Evolutionary conservation across 2,329 filamentous ascomycete genomes (phyloP).

Genomic region (Botrytis byssoidea): DNA sequence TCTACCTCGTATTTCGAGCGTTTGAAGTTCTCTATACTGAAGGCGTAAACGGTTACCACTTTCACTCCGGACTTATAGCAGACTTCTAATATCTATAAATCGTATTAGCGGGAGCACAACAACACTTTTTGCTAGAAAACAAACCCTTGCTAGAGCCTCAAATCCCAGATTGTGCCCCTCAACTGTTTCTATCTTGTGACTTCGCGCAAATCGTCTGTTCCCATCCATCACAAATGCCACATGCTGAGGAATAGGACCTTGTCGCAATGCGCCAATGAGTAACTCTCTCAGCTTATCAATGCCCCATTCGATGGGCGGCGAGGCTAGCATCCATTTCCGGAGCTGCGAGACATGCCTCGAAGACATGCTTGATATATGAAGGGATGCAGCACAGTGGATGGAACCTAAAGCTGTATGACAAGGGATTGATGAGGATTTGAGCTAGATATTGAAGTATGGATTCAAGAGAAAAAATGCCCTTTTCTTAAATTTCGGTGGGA

Average conservation of each 20-base stretch:
- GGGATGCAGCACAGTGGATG: neutral
- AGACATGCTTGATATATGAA: conserved; percentile 35
- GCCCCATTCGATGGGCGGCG: conserved; percentile 90
- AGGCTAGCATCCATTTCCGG: conserved; percentile 76
- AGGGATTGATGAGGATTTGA: neutral
- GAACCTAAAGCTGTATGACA: neutral
- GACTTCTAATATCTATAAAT: conserved; percentile 77
- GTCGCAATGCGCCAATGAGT: conserved; percentile 81
- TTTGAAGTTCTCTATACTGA: conserved; percentile 99
- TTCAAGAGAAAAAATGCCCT: neutral
- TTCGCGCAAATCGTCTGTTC: conserved; percentile 87
- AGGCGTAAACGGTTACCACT: conserved; percentile 96
- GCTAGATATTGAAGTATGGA: neutral
- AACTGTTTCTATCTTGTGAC: conserved; percentile 89
- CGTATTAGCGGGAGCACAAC: conserved; percentile 23
- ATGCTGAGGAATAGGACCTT: conserved; percentile 91
- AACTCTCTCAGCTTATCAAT: conserved; percentile 76
- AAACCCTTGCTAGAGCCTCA: conserved; percentile 83
- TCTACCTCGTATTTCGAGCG: conserved; percentile 95
- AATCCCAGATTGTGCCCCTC: conserved; percentile 96
- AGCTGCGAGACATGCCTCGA: conserved; percentile 60
- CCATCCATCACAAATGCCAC: conserved; percentile 99
- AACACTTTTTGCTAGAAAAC: conserved; percentile 30
- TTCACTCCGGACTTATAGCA: conserved; percentile 98
- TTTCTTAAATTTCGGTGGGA: too few relatives aligned